Conservation (phyloP, 148 eudicot genomes). For the Beta vulgaris region DNA sequence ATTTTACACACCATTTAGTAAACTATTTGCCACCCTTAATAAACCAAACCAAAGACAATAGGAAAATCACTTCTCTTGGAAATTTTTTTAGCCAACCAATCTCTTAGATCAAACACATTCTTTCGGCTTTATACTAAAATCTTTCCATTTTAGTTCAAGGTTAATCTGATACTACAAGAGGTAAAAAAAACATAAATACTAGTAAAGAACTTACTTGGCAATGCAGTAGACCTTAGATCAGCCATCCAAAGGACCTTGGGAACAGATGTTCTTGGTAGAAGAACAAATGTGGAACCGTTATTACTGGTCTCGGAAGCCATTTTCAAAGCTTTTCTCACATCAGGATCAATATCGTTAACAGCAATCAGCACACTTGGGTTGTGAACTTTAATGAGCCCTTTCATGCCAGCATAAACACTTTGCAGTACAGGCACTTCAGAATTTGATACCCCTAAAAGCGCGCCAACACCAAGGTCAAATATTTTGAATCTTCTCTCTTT, state of each 20-base stretch:
- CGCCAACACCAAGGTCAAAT: conserved; percentile 74
- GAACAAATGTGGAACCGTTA: conserved; percentile 53
- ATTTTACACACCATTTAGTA: too few relatives aligned
- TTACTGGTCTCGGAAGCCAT: conserved; percentile 60
- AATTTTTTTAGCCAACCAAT: too few relatives aligned
- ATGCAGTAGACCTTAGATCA: conserved; percentile 76
- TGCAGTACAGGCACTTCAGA: conserved; percentile 87
- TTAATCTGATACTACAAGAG: background rate
- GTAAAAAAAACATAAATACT: background rate
- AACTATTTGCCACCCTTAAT: too few relatives aligned
- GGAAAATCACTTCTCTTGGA: too few relatives aligned
- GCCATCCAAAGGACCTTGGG: conserved; percentile 95
- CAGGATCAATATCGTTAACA: conserved; percentile 57
- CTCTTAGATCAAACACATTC: too few relatives aligned
- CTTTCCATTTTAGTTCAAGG: background rate
- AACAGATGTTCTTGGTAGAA: conserved; percentile 65
- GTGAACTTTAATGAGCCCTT: conserved; percentile 74
- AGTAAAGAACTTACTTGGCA: conserved; percentile 60
- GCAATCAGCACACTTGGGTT: conserved; percentile 78
- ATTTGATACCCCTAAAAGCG: conserved; percentile 49
- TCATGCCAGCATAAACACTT: conserved; percentile 78
- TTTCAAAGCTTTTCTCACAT: conserved; percentile 74
- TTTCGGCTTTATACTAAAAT: background rate
- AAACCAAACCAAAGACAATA: too few relatives aligned
- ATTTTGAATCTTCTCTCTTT: conserved; percentile 86